These are phyloP conservation scores for Galerina marginata DNA, from an alignment of 768 basidiomycete genomes.

Conservation along the genomic window DNA sequence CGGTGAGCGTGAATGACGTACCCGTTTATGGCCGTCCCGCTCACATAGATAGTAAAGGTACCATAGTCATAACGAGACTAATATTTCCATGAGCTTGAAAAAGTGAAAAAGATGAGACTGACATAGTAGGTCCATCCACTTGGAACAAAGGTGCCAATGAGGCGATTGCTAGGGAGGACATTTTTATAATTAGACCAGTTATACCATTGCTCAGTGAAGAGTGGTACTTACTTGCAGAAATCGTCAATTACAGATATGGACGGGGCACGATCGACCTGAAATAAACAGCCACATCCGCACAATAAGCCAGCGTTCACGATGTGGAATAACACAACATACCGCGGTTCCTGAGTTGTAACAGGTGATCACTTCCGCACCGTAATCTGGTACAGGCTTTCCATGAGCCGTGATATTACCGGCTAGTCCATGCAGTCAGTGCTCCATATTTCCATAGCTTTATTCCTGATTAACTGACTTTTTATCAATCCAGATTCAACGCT, in stretches of 20 bases:
- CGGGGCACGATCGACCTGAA: constrained; percentile 5
- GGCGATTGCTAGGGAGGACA: neutral
- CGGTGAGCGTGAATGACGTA: neutral
- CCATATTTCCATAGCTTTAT: no score
- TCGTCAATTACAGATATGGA: no score
- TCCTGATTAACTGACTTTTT: no score
- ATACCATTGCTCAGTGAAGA: no score
- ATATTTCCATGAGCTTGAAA: neutral
- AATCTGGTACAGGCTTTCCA: no score
- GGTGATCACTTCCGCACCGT: neutral
- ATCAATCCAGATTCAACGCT: no score
- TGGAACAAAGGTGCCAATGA: neutral
- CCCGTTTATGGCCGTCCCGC: constrained; percentile 3
- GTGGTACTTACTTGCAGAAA: no score
- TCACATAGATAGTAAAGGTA: constrained; percentile 1
- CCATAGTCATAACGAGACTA: constrained; percentile 9
- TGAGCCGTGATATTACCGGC: no score
- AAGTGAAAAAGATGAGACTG: neutral
- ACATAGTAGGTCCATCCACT: neutral
- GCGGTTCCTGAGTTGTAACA: constrained; percentile 1
- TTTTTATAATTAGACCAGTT: no score
- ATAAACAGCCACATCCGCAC: no score
- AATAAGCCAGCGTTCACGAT: no score
- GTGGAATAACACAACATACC: neutral
- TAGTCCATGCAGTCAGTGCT: no score